Evolutionary conservation across 106 monocot species (phyloP).

Genomic region (Amphibolis antarctica): DNA sequence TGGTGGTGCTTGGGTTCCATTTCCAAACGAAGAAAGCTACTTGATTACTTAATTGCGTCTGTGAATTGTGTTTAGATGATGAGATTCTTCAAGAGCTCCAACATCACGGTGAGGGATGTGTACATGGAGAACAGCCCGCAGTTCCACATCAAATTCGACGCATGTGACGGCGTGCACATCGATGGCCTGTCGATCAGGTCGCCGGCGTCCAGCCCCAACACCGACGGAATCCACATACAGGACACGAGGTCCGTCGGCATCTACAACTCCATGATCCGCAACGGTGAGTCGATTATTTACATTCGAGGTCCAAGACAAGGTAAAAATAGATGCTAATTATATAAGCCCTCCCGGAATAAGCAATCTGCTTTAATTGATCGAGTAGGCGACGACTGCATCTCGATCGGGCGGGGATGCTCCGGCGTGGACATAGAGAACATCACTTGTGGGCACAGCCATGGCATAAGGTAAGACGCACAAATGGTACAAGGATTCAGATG

Average conservation of each 20-base stretch:
- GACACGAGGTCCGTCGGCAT: slow-evolving; percentile 73
- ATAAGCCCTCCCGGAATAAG: background rate
- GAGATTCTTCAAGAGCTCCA: slow-evolving; percentile 79
- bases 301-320: no score
- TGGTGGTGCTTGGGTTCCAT: background rate
- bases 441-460: slow-evolving; percentile 81
- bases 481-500: no score
- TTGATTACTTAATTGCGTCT: background rate
- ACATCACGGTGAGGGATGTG: slow-evolving; percentile 45
- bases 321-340: no score
- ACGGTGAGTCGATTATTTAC: no score
- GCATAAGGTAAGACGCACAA: slow-evolving; percentile 98
- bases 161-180: slow-evolving; percentile 70
- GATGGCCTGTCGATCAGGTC: slow-evolving; percentile 66
- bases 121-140: slow-evolving; percentile 87
- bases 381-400: slow-evolving; percentile 94
- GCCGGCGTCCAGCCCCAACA: slow-evolving; percentile 82
- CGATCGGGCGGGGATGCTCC: slow-evolving; percentile 71
- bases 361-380: background rate
- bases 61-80: slow-evolving; percentile 42
- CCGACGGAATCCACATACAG: slow-evolving; percentile 85
- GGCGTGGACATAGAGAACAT: slow-evolving; percentile 75
- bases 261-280: slow-evolving; percentile 72
- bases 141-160: slow-evolving; percentile 88
- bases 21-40: background rate